These are phyloP conservation scores for Ampelomyces quisqualis DNA, from an alignment of 2,329 filamentous ascomycete species.

Conservation along the genomic window DNA sequence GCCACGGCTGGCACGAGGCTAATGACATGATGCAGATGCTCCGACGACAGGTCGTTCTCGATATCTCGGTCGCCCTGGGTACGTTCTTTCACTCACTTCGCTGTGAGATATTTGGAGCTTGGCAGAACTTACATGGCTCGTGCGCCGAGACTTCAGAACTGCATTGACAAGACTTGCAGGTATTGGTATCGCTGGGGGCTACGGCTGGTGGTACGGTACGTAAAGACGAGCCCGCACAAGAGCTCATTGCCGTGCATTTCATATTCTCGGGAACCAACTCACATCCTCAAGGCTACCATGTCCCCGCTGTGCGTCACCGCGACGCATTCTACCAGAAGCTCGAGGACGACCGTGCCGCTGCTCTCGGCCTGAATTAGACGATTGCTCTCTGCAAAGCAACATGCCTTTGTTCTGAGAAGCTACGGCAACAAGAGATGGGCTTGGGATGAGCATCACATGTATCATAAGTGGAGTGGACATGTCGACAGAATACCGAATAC, in stretches of 20 bases:
- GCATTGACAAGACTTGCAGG: slow-evolving; percentile 47
- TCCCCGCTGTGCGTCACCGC: slow-evolving; percentile 63
- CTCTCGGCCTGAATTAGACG: slow-evolving; percentile 44
- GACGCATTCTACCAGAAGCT: slow-evolving; percentile 65
- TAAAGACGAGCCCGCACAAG: slow-evolving; percentile 22
- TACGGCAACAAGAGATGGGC: slow-evolving; percentile 27
- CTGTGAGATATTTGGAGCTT: not conserved
- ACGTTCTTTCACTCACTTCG: slow-evolving; percentile 38
- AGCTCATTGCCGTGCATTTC: not conserved
- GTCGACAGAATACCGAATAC: slow-evolving; percentile 25
- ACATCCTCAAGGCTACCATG: slow-evolving; percentile 59
- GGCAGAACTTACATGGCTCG: slow-evolving; percentile 4
- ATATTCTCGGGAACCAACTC: slow-evolving; percentile 1
- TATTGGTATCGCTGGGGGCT: slow-evolving; percentile 63
- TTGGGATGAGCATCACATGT: slow-evolving; percentile 30
- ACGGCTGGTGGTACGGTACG: slow-evolving; percentile 68
- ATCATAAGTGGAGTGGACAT: slow-evolving; percentile 34
- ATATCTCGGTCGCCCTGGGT: slow-evolving; percentile 67
- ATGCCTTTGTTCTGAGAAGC: slow-evolving; percentile 32
- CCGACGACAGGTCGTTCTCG: slow-evolving; percentile 64
- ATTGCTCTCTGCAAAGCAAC: slow-evolving; percentile 12
- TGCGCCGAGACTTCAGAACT: slow-evolving; percentile 14
- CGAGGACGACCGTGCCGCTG: slow-evolving; percentile 60
- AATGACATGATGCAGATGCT: slow-evolving; percentile 57
- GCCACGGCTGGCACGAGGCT: slow-evolving; percentile 19